Conservation (phyloP, 2,329 filamentous ascomycete species). For the Cordyceps cicadae region DNA sequence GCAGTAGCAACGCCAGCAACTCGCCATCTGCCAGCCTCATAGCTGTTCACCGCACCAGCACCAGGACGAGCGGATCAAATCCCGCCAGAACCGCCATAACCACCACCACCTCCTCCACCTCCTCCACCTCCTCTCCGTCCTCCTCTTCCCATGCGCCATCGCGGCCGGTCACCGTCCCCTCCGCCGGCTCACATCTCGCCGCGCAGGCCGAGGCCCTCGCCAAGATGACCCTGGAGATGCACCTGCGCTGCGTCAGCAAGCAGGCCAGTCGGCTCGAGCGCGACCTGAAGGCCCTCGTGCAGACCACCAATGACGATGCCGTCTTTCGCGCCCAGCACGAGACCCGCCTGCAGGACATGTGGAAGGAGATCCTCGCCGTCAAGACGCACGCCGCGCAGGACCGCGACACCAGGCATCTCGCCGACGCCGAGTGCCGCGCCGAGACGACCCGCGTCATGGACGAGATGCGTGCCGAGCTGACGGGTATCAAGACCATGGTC, state of each 20-base stretch:
- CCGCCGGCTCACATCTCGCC: conserved; percentile 14
- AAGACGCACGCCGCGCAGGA: conserved; percentile 19
- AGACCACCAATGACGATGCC: conserved; percentile 20
- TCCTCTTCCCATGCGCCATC: neutral
- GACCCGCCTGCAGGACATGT: conserved; percentile 21
- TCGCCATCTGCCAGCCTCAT: neutral
- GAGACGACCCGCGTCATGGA: conserved; percentile 16
- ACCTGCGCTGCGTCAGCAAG: conserved; percentile 21
- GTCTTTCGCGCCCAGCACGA: conserved; percentile 24
- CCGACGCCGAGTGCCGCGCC: conserved; percentile 16
- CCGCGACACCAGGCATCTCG: conserved; percentile 12
- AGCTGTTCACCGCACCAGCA: conserved; percentile 1
- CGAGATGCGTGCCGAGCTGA: conserved; percentile 18
- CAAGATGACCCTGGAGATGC: conserved; percentile 30
- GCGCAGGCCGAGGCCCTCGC: conserved; percentile 26
- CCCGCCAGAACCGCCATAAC: neutral
- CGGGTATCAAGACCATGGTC: conserved; percentile 18
- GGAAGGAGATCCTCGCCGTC: conserved; percentile 25
- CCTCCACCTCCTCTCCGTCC: neutral
- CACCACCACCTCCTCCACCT: neutral
- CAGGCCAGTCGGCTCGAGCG: conserved; percentile 24
- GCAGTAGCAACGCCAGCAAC: neutral
- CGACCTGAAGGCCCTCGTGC: conserved; percentile 22
- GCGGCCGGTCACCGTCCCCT: neutral
- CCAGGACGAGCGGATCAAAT: neutral